A percentile compares a stretch with the other conserved stretches of the same genome.
Conservation (phyloP, 2,329 filamentous ascomycete species). For the Hypoxylon sp. region DNA sequence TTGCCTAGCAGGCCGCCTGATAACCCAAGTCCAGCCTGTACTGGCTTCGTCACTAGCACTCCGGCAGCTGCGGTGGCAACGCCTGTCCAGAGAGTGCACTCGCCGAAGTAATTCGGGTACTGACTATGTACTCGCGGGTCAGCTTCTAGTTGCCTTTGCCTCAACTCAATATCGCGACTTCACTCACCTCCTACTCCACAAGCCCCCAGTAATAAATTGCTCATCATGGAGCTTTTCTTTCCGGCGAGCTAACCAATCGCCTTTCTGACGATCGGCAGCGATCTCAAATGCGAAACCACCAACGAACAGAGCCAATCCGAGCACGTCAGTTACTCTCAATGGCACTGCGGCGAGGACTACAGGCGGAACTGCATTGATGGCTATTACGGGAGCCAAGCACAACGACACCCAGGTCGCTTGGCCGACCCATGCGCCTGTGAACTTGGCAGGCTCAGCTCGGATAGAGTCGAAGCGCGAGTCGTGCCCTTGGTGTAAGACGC, state of each 20-base stretch:
- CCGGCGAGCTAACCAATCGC: slow-evolving; percentile 72
- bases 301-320: slow-evolving; percentile 71
- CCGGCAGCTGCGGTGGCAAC: slow-evolving; percentile 73
- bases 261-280: slow-evolving; percentile 75
- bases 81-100: slow-evolving; percentile 77
- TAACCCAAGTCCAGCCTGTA: slow-evolving; percentile 71
- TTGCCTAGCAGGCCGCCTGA: slow-evolving; percentile 57
- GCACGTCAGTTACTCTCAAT: slow-evolving; percentile 66
- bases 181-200: slow-evolving; percentile 70
- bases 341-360: slow-evolving; percentile 66
- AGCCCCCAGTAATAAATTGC: slow-evolving; percentile 73
- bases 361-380: slow-evolving; percentile 73
- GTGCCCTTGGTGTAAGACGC: slow-evolving; percentile 70
- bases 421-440: slow-evolving; percentile 60
- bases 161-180: not conserved
- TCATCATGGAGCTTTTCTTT: slow-evolving; percentile 76
- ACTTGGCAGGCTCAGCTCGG: slow-evolving; percentile 55
- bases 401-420: slow-evolving; percentile 79
- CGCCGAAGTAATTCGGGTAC: slow-evolving; percentile 79
- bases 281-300: slow-evolving; percentile 74
- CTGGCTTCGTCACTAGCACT: slow-evolving; percentile 67
- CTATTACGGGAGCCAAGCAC: slow-evolving; percentile 75
- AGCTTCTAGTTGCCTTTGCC: not conserved
- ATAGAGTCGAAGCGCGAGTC: slow-evolving; percentile 67
- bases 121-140: slow-evolving; percentile 61